Evolutionary conservation across 2,329 filamentous ascomycete genomes (phyloP).

Genomic region (Pezicula rhizophila): DNA sequence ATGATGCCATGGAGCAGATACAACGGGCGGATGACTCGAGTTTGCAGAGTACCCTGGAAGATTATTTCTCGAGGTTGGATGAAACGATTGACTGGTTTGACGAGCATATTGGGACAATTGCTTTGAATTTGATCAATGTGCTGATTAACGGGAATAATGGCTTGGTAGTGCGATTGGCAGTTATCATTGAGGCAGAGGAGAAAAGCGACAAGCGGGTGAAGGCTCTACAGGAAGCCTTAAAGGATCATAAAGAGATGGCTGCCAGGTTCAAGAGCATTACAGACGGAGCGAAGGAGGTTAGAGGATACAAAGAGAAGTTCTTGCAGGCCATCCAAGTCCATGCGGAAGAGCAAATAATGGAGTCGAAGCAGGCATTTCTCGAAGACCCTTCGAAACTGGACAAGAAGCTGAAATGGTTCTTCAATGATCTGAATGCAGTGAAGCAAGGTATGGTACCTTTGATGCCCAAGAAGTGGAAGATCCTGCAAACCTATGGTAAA

Average conservation of each 20-base stretch:
- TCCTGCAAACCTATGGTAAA: constrained; percentile 80
- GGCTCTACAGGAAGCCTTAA: constrained; percentile 88
- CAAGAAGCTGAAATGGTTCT: constrained; percentile 91
- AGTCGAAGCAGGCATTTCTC: constrained; percentile 64
- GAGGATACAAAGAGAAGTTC: constrained; percentile 97
- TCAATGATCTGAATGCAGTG: constrained; percentile 94
- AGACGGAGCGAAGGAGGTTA: constrained; percentile 81
- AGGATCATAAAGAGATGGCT: constrained; percentile 92
- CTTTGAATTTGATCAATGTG: constrained; percentile 82
- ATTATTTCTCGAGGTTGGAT: constrained; percentile 84
- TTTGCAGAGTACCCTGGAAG: constrained; percentile 75
- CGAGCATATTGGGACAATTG: constrained; percentile 83
- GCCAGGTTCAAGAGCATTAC: constrained; percentile 92
- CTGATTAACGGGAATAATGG: constrained; percentile 82
- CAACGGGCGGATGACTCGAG: constrained; percentile 66
- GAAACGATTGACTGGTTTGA: constrained; percentile 91
- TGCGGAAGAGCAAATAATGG: constrained; percentile 54
- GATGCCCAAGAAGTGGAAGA: constrained; percentile 96
- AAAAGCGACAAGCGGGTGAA: constrained; percentile 89
- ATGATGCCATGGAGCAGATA: constrained; percentile 96
- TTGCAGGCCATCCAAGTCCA: constrained; percentile 61
- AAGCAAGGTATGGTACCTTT: constrained; percentile 86
- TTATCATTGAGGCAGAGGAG: constrained; percentile 93
- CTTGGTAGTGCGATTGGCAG: constrained; percentile 82
- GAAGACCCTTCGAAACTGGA: constrained; percentile 78